A percentile compares a stretch with the other conserved stretches of the same genome.
phyloP scores from a whole-genome alignment of 805 yeast species.

The Candida railenensis region DNA sequence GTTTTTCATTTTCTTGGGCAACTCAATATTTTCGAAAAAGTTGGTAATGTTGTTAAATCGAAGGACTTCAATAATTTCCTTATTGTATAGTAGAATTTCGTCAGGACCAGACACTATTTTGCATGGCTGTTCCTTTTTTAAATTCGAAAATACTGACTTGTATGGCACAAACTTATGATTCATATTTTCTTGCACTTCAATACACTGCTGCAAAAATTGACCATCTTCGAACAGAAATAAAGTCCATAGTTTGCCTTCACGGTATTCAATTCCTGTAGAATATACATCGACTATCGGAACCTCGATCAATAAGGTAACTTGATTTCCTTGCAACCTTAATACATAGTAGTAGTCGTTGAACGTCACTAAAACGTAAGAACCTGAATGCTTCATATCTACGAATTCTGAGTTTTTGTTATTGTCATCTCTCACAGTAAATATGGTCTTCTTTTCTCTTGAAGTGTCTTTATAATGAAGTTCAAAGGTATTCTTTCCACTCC shows the following conservation, averaged over 20 bases:
- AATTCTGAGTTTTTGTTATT: background rate
- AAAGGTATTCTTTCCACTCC: background rate
- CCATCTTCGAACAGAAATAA: background rate
- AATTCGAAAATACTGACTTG: background rate
- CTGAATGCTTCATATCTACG: background rate
- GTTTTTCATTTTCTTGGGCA: background rate
- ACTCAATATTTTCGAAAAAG: slow-evolving; percentile 8
- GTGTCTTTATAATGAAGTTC: background rate
- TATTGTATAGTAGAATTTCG: background rate
- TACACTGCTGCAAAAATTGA: background rate
- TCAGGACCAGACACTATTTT: background rate
- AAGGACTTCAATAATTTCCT: background rate
- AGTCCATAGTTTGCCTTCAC: background rate
- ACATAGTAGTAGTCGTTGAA: background rate
- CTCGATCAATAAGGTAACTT: background rate
- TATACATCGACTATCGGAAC: background rate
- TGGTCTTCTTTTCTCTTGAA: background rate
- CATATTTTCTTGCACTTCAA: background rate
- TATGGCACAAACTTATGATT: background rate
- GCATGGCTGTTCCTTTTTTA: background rate
- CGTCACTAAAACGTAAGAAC: background rate
- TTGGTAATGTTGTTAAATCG: background rate
- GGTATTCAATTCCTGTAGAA: background rate
- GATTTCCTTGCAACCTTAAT: background rate
- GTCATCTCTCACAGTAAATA: background rate